Evolutionary conservation across 768 basidiomycete species (phyloP).

Genomic region (Amanita pseudoporphyria): DNA sequence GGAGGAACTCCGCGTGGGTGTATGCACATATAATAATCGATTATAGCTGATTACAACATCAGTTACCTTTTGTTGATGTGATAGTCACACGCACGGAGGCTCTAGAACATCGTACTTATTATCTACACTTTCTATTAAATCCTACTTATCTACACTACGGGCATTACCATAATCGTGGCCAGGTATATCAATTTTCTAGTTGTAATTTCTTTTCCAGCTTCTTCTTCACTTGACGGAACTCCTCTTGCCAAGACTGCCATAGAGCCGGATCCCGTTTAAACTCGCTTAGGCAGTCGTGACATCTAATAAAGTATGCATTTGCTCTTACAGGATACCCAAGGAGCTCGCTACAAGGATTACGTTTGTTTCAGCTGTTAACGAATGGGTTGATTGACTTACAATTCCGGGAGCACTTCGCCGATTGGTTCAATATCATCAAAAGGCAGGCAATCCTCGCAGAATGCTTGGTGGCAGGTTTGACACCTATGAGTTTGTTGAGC

Average conservation of each 20-base stretch:
- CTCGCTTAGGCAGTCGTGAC: conserved; percentile 35
- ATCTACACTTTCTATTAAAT: too few relatives aligned
- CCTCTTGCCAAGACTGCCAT: conserved; percentile 35
- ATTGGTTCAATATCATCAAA: conserved; percentile 35
- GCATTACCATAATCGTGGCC: too few relatives aligned
- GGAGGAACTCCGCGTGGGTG: too few relatives aligned
- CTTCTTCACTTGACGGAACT: conserved; percentile 26
- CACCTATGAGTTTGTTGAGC: conserved; percentile 27
- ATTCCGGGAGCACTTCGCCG: conserved; percentile 50
- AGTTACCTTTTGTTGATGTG: too few relatives aligned
- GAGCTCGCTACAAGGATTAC: conserved; percentile 22
- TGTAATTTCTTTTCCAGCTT: conserved; percentile 18
- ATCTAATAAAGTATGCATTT: conserved; percentile 39
- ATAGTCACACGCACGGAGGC: too few relatives aligned
- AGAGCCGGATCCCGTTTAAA: conserved; percentile 24
- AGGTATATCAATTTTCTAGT: too few relatives aligned
- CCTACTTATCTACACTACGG: too few relatives aligned
- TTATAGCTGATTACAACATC: too few relatives aligned
- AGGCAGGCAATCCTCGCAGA: conserved; percentile 54
- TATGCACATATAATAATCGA: too few relatives aligned
- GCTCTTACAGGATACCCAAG: conserved; percentile 27
- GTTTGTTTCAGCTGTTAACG: not conserved
- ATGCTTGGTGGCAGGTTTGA: conserved; percentile 48
- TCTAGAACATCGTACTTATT: too few relatives aligned
- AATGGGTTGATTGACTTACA: conserved; percentile 27